Conservation (phyloP, 345 rosid species). For the Carallia brachiata region DNA sequence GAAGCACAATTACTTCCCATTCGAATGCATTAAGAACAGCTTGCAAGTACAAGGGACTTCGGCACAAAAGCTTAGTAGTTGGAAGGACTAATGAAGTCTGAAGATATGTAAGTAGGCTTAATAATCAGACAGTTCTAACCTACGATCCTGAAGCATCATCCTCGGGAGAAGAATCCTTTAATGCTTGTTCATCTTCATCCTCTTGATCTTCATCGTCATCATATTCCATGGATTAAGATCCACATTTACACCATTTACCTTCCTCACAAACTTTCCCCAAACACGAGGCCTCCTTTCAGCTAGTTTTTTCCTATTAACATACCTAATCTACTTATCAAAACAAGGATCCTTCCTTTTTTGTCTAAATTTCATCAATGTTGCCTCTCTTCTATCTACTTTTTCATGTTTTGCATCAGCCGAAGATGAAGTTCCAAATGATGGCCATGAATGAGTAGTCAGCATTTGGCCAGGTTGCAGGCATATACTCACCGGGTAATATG, state of each 20-base stretch:
- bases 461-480: constrained; percentile 68
- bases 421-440: constrained; percentile 47
- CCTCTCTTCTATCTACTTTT: constrained; percentile 83
- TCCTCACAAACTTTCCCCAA: constrained; percentile 95
- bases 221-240: constrained; percentile 69
- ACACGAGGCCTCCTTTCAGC: constrained; percentile 99
- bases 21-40: background rate
- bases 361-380: constrained; percentile 84
- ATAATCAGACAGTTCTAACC: constrained; percentile 9
- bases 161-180: constrained; percentile 62
- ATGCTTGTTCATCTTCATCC: constrained; percentile 48
- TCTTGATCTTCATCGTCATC: constrained; percentile 78
- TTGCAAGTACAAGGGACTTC: background rate
- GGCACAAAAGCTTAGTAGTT: constrained; percentile 5
- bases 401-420: constrained; percentile 48
- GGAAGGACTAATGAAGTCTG: background rate
- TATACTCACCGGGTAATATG: constrained; percentile 63
- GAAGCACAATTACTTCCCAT: background rate
- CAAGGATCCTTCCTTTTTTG: constrained; percentile 93
- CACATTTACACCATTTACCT: constrained; percentile 71
- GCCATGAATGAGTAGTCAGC: constrained; percentile 61
- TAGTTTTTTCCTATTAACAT: constrained; percentile 82
- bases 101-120: background rate
- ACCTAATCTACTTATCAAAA: constrained; percentile 95
- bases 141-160: constrained; percentile 47